These are phyloP conservation scores for Yarrowia phangngaensis DNA, from an alignment of 805 yeast genomes.

Conservation along the genomic window DNA sequence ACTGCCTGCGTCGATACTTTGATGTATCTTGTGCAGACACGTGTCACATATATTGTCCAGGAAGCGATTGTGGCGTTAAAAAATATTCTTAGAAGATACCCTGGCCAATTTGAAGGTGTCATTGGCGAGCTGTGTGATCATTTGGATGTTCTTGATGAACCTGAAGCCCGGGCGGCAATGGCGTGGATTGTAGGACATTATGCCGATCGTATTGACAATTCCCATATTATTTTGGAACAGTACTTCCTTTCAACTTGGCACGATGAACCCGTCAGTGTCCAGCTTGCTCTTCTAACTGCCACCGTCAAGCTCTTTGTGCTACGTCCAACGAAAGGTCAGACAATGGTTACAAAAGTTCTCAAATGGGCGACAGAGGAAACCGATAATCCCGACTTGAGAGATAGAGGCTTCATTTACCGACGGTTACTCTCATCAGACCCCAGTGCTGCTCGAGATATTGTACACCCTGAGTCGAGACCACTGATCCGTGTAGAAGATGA, in stretches of 20 bases:
- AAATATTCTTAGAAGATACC: conserved; percentile 73
- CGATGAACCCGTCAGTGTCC: conserved; percentile 71
- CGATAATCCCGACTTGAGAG: conserved; percentile 81
- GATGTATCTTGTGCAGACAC: conserved; percentile 56
- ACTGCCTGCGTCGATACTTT: conserved; percentile 59
- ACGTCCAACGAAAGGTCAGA: conserved; percentile 53
- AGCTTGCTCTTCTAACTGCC: conserved; percentile 69
- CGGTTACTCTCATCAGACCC: conserved; percentile 58
- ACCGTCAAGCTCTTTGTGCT: conserved; percentile 63
- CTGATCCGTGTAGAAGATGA: conserved; percentile 63
- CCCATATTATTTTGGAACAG: conserved; percentile 44
- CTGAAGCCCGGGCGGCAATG: conserved; percentile 72
- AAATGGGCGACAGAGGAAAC: conserved; percentile 68
- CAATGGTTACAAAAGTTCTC: conserved; percentile 54
- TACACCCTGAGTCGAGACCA: conserved; percentile 57
- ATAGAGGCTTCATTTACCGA: conserved; percentile 84
- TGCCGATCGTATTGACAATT: conserved; percentile 47
- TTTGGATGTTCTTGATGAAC: conserved; percentile 58
- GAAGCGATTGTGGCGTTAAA: conserved; percentile 74
- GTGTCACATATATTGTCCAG: conserved; percentile 70
- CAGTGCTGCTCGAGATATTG: conserved; percentile 49
- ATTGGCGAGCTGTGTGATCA: conserved; percentile 45
- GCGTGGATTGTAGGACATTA: conserved; percentile 83
- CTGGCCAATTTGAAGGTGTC: conserved; percentile 50
- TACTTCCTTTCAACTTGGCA: conserved; percentile 46